Percentiles rank a stretch among this genome's conserved stretches.
These are phyloP conservation scores for Solanum piurae DNA, from an alignment of 257 asterid genomes.

Conservation along the genomic window DNA sequence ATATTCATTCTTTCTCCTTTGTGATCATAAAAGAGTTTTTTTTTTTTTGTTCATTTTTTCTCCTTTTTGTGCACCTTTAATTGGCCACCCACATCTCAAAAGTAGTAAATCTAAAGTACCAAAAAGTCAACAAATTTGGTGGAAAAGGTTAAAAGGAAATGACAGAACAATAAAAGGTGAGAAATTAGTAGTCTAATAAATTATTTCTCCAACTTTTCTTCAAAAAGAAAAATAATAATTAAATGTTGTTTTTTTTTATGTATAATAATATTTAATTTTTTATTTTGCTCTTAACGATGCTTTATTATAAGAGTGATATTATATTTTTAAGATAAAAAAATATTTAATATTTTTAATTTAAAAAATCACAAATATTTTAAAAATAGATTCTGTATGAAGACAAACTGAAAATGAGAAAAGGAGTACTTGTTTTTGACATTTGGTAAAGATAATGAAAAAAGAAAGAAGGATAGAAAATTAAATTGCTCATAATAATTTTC, in stretches of 20 bases:
- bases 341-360: background rate
- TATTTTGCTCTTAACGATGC: background rate
- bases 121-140: background rate
- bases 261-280: background rate
- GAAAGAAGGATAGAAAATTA: background rate
- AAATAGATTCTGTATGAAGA: background rate
- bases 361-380: no score
- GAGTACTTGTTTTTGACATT: background rate
- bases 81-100: background rate
- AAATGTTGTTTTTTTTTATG: background rate
- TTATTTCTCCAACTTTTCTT: background rate
- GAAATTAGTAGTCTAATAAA: background rate
- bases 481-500: background rate
- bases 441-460: background rate
- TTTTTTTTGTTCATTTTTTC: no score
- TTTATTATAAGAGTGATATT: background rate
- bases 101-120: background rate
- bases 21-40: no score
- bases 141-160: background rate
- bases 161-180: background rate
- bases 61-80: background rate
- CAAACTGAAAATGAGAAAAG: background rate
- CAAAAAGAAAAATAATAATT: no score
- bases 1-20: no score
- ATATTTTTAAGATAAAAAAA: background rate